A percentile compares a stretch with the other conserved stretches of the same genome.
These are phyloP conservation scores for Mucor circinelloides DNA, from an alignment of 371 early-diverging fungal species.

Conservation along the genomic window DNA sequence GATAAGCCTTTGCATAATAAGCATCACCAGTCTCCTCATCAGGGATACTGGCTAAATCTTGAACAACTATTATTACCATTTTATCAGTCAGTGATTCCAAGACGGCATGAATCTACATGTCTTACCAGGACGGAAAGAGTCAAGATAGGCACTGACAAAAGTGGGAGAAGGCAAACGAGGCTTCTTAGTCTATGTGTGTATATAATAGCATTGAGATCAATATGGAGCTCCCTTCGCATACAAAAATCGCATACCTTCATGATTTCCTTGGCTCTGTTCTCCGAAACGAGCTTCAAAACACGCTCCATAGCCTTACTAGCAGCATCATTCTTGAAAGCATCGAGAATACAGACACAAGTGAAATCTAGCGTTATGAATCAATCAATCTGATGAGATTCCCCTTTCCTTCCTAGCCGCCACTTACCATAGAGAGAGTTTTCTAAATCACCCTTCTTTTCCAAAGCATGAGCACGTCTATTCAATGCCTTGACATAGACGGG, in stretches of 20 bases:
- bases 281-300: constrained; percentile 82
- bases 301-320: constrained; percentile 88
- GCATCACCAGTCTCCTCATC: constrained; percentile 50
- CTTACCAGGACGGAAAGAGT: constrained; percentile 79
- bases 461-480: constrained; percentile 84
- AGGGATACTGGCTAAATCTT: constrained; percentile 33
- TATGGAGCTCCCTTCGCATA: not conserved
- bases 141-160: constrained; percentile 89
- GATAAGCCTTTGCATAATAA: constrained; percentile 52
- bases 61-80: constrained; percentile 18
- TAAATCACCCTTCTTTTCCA: constrained; percentile 66
- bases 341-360: constrained; percentile 91
- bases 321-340: constrained; percentile 86
- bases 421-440: constrained; percentile 82
- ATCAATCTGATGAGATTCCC: not conserved
- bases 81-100: not conserved
- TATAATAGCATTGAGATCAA: not conserved
- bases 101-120: not conserved
- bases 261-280: constrained; percentile 76
- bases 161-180: constrained; percentile 87
- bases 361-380: constrained; percentile 60
- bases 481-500: constrained; percentile 83
- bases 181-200: constrained; percentile 40
- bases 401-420: not conserved
- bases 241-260: constrained; percentile 46